These are phyloP conservation scores for Nepenthes mirabilis DNA, from an alignment of 148 eudicot species.

Conservation along the genomic window DNA sequence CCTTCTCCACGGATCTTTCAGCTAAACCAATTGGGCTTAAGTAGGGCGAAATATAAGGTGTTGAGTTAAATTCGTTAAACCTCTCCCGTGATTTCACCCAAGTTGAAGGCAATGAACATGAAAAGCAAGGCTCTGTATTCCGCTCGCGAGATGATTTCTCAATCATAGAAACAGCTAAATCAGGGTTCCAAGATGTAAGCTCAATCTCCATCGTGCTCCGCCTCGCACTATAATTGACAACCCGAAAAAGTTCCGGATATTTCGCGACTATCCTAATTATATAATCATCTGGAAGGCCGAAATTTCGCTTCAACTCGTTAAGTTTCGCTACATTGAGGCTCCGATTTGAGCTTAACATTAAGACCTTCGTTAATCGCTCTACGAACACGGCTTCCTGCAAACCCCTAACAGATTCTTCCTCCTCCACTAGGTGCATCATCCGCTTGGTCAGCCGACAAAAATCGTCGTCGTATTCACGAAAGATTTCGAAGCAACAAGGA, in stretches of 20 bases:
- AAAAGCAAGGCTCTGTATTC: conserved; percentile 43
- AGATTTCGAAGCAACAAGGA: conserved; percentile 90
- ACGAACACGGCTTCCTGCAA: conserved; percentile 49
- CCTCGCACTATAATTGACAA: conserved; percentile 70
- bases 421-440: conserved; percentile 68
- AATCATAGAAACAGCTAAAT: conserved; percentile 56
- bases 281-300: conserved; percentile 91
- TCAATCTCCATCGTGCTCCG: conserved; percentile 79
- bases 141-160: conserved; percentile 35
- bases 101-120: conserved; percentile 59
- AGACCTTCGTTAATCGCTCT: conserved; percentile 61
- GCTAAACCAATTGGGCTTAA: conserved; percentile 22
- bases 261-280: conserved; percentile 68
- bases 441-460: conserved; percentile 62
- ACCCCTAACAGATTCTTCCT: conserved; percentile 60
- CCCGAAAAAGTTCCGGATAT: conserved; percentile 59
- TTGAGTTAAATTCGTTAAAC: conserved; percentile 64
- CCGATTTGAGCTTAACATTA: conserved; percentile 66
- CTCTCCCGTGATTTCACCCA: conserved; percentile 88
- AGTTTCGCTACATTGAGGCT: conserved; percentile 67
- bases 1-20: conserved; percentile 64
- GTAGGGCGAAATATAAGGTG: conserved; percentile 85
- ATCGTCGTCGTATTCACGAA: conserved; percentile 32
- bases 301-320: conserved; percentile 64
- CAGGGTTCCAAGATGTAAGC: conserved; percentile 61